Conservation (phyloP, 495 filamentous ascomycete species). For the Penicillium pancosmium region DNA sequence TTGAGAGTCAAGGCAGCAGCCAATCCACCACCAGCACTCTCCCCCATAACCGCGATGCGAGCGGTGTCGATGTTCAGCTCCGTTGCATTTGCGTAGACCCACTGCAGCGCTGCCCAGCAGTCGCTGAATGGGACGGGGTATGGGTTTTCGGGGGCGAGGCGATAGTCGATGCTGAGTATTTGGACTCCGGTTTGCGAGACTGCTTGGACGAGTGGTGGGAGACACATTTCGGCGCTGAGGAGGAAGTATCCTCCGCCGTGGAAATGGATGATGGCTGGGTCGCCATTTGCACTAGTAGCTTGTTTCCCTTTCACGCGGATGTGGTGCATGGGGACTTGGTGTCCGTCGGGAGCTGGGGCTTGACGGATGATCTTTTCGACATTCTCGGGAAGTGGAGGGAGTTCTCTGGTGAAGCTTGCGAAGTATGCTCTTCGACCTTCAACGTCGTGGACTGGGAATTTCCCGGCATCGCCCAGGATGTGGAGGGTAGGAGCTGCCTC, state of each 20-base stretch:
- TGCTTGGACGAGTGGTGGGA: not conserved
- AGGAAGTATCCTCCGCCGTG: conserved; percentile 20
- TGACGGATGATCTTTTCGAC: conserved; percentile 18
- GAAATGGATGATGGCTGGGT: conserved; percentile 19
- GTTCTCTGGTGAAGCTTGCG: conserved; percentile 1
- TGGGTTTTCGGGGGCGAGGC: conserved; percentile 36
- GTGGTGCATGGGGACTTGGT: conserved; percentile 16
- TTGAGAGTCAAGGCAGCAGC: conserved; percentile 43
- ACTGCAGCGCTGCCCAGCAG: conserved; percentile 46
- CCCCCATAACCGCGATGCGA: conserved; percentile 28
- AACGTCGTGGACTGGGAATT: conserved; percentile 16
- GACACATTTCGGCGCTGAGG: conserved; percentile 10
- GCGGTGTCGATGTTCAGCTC: conserved; percentile 50
- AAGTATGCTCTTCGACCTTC: conserved; percentile 10
- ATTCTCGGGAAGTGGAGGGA: conserved; percentile 10
- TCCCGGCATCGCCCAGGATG: not conserved
- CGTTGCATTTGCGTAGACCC: conserved; percentile 39
- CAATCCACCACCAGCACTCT: conserved; percentile 62
- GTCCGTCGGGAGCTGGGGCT: conserved; percentile 7
- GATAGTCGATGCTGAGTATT: conserved; percentile 34
- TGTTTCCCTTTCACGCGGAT: conserved; percentile 4
- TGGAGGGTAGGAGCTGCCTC: conserved; percentile 15
- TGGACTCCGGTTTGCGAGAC: conserved; percentile 22
- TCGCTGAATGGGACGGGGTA: conserved; percentile 38
- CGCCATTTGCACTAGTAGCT: not conserved